A percentile compares a stretch with the other conserved stretches of the same genome.
Conservation (phyloP, 2,329 filamentous ascomycete species). For the Cytospora piceae region DNA sequence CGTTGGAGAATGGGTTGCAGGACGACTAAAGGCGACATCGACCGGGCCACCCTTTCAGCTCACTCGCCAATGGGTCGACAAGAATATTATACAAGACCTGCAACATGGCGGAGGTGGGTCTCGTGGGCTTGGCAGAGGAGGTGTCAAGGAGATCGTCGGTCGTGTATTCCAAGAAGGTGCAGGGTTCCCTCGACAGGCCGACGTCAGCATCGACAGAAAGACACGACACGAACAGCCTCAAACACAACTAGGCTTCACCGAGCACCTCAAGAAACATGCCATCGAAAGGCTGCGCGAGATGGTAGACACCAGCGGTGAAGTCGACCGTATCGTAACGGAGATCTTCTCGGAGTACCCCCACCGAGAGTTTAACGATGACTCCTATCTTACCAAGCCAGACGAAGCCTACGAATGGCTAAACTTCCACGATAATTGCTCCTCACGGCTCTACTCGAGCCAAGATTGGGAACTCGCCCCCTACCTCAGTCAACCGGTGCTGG, state of each 20-base stretch:
- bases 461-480: conserved; percentile 94
- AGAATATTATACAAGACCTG: conserved; percentile 69
- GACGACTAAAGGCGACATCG: conserved; percentile 61
- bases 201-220: conserved; percentile 48
- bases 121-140: conserved; percentile 72
- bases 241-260: conserved; percentile 69
- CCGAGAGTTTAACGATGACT: conserved; percentile 91
- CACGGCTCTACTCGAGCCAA: conserved; percentile 78
- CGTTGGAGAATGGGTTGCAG: conserved; percentile 83
- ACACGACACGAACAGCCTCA: conserved; percentile 58
- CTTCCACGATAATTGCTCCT: conserved; percentile 85
- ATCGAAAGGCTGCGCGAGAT: conserved; percentile 75
- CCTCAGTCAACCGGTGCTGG: conserved; percentile 81
- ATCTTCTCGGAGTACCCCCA: conserved; percentile 86
- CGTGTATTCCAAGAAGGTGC: conserved; percentile 81
- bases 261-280: conserved; percentile 71
- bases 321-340: conserved; percentile 78
- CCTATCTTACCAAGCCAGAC: conserved; percentile 84
- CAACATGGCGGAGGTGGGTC: conserved; percentile 72
- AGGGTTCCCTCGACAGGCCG: conserved; percentile 68
- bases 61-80: conserved; percentile 77
- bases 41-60: conserved; percentile 47
- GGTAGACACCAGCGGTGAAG: conserved; percentile 78
- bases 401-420: conserved; percentile 92
- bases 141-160: conserved; percentile 73